phyloP scores from a whole-genome alignment of 78 protist species.

The Anaeramoeba flamelloides region DNA sequence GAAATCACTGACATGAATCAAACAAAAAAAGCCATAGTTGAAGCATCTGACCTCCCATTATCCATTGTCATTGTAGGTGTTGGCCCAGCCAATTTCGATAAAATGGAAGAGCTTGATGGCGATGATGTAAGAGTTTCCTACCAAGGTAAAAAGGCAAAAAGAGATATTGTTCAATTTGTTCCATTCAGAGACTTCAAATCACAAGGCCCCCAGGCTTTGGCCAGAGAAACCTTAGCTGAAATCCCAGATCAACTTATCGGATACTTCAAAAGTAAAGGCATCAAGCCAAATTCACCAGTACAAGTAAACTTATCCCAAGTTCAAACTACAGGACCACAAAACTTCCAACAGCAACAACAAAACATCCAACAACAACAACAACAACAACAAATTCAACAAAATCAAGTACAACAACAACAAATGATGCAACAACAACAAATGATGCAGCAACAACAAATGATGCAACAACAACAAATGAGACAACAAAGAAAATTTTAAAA shows the following conservation, averaged over 20 bases:
- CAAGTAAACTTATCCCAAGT: too few relatives aligned
- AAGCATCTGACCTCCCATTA: constrained; percentile 17
- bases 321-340: too few relatives aligned
- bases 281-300: constrained; percentile 14
- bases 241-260: constrained; percentile 17
- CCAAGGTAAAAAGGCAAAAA: not conserved
- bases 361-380: too few relatives aligned
- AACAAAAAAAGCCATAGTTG: constrained; percentile 20
- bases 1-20: constrained; percentile 5
- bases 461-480: too few relatives aligned
- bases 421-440: too few relatives aligned
- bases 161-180: constrained; percentile 19
- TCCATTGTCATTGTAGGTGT: constrained; percentile 27
- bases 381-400: too few relatives aligned
- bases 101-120: constrained; percentile 16
- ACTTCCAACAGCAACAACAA: too few relatives aligned
- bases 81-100: constrained; percentile 14
- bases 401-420: too few relatives aligned
- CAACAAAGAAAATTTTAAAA: too few relatives aligned
- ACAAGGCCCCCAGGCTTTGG: constrained; percentile 7
- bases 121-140: not conserved
- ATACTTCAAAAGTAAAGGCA: constrained; percentile 12
- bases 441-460: too few relatives aligned
- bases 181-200: constrained; percentile 16
- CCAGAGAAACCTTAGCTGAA: constrained; percentile 8